Evolutionary conservation across 768 basidiomycete species (phyloP).

Genomic region (Jaapia argillacea): DNA sequence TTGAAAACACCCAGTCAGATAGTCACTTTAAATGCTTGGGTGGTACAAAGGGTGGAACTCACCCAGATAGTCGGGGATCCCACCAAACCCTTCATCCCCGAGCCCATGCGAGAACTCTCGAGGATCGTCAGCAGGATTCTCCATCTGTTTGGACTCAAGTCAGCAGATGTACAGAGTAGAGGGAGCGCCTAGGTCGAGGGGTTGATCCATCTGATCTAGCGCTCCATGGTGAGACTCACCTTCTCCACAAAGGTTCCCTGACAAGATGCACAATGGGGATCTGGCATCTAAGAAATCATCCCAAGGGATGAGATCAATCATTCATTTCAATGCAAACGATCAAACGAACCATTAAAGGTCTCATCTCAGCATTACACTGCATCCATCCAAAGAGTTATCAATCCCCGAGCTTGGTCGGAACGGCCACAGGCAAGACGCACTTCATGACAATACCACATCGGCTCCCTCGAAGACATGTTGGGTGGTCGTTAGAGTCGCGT

Average conservation of each 20-base stretch:
- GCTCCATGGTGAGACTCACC: slow-evolving; percentile 24
- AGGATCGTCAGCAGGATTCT: slow-evolving; percentile 67
- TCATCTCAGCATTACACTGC: slow-evolving; percentile 85
- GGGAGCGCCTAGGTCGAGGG: not conserved
- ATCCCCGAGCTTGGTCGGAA: too few relatives aligned
- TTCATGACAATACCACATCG: slow-evolving; percentile 75
- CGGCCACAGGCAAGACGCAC: slow-evolving; percentile 25
- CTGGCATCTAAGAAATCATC: slow-evolving; percentile 44
- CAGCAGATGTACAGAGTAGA: not conserved
- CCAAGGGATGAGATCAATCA: slow-evolving; percentile 5
- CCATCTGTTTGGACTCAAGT: slow-evolving; percentile 40
- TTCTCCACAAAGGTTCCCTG: slow-evolving; percentile 76
- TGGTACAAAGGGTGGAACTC: slow-evolving; percentile 5
- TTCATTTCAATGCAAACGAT: slow-evolving; percentile 4
- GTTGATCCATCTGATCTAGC: too few relatives aligned
- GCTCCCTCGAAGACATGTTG: slow-evolving; percentile 59
- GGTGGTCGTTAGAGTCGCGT: too few relatives aligned
- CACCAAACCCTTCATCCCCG: too few relatives aligned
- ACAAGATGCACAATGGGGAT: slow-evolving; percentile 80
- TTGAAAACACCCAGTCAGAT: slow-evolving; percentile 4
- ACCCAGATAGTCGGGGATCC: slow-evolving; percentile 51
- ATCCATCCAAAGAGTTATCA: slow-evolving; percentile 3
- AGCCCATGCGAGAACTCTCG: too few relatives aligned
- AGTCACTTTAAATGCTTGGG: not conserved
- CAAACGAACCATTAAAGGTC: slow-evolving; percentile 66